These are phyloP conservation scores for Pseudoscleropodium purum DNA, from an alignment of 225 moss, liverwort and hornwort genomes.

Conservation along the genomic window DNA sequence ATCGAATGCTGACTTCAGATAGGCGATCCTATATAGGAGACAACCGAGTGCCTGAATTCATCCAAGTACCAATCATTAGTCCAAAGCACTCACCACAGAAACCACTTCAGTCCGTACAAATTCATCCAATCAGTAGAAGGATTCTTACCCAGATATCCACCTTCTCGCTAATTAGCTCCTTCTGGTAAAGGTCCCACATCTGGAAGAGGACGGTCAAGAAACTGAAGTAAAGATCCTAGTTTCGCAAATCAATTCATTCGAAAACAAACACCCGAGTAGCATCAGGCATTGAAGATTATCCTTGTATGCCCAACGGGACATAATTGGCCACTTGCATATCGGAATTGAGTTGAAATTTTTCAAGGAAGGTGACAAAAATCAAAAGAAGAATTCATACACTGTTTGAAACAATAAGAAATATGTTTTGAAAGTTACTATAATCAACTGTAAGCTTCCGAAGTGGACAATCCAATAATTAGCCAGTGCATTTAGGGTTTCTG, in stretches of 20 bases:
- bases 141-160: constrained; percentile 93
- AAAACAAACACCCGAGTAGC: background rate
- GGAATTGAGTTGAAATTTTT: background rate
- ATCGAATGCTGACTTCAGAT: constrained; percentile 85
- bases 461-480: background rate
- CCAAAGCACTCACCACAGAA: background rate
- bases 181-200: constrained; percentile 99
- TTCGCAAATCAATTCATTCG: background rate
- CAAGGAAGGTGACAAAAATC: background rate
- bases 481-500: background rate
- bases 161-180: constrained; percentile 93
- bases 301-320: background rate
- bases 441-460: background rate
- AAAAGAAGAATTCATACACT: background rate
- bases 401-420: background rate
- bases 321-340: background rate
- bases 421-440: background rate
- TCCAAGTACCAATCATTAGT: background rate
- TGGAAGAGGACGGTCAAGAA: background rate
- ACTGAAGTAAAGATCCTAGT: background rate
- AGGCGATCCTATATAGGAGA: constrained; percentile 81
- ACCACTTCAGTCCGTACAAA: background rate
- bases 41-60: constrained; percentile 85
- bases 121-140: background rate
- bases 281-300: background rate